Evolutionary conservation across 2,329 filamentous ascomycete species (phyloP), one percentile per base, ranked within the genome.

Genomic region (Graphiopsis chlorocephala): DNA sequence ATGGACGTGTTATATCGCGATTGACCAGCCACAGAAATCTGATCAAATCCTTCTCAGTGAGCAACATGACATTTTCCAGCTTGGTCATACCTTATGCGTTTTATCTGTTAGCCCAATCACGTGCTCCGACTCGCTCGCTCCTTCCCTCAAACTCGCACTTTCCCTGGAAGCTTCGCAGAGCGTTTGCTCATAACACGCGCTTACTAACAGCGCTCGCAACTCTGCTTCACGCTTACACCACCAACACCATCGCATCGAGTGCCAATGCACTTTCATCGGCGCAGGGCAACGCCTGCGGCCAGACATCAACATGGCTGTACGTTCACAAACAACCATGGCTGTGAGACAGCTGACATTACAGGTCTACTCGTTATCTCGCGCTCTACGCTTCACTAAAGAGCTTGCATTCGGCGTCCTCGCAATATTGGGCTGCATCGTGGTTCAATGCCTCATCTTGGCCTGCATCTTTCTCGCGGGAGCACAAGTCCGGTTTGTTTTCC

Each of bases 401-500:
- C 47, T 61, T 28, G 20, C 17, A 14, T 38, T 42, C 23, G 59
- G 59, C 23, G 23, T 42, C 8, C 47, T 61, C 31, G 59, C 59
- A 23, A 17, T 61, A 3, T 5, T 29, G 4, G 59, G 59, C 59
- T 61, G 59, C 47, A 15, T 53, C 12, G 17, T 38, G 3, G 48
- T 61, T 15, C 59, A 61, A 25, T 52, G 59, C 31, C 59, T 61
- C 20, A 31, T 61, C 28, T 6, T 61, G 5, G 23, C 23, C 12
- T 53, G 28, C 20, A 17, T 61, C 29, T 20, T 42, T 7, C 31
- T 53, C 31, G 28, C 23, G 11, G 20, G 12, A 11, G 59, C 31
- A 7, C 59, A 61, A 25, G 23, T 53, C 23, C 17, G 35, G 10
- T 52, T 53, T 31, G 29, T 61, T 47, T 20, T 38, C 1, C 20